Conservation (phyloP, 2,329 filamentous ascomycete species). For the Beauveria caledonica region DNA sequence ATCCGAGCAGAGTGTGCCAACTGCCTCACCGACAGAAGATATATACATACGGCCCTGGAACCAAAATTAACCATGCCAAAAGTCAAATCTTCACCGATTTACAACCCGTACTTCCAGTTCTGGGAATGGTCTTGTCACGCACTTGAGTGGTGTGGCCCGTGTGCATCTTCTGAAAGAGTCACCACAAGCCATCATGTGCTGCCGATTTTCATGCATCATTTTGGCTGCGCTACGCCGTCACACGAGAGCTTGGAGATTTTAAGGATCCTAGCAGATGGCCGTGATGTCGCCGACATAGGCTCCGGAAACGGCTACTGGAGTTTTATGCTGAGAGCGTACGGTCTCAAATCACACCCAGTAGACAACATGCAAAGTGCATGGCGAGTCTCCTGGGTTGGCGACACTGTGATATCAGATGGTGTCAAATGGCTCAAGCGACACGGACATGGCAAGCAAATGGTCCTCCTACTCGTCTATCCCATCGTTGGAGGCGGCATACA, state of each 20-base stretch:
- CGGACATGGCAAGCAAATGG: slow-evolving; percentile 41
- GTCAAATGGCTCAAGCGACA: slow-evolving; percentile 46
- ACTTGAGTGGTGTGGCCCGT: slow-evolving; percentile 58
- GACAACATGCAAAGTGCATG: slow-evolving; percentile 63
- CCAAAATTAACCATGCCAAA: slow-evolving; percentile 36
- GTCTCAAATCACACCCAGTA: slow-evolving; percentile 47
- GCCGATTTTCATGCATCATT: slow-evolving; percentile 70
- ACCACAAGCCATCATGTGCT: slow-evolving; percentile 58
- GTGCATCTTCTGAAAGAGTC: slow-evolving; percentile 41
- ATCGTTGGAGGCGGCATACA: slow-evolving; percentile 57
- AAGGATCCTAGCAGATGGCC: slow-evolving; percentile 43
- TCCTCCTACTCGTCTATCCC: slow-evolving; percentile 66
- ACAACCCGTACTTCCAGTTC: slow-evolving; percentile 61
- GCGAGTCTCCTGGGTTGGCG: slow-evolving; percentile 59
- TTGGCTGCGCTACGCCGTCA: slow-evolving; percentile 62
- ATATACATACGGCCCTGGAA: slow-evolving; percentile 37
- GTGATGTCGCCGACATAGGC: slow-evolving; percentile 56
- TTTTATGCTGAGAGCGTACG: slow-evolving; percentile 56
- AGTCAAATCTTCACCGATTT: slow-evolving; percentile 33
- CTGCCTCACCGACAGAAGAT: slow-evolving; percentile 46
- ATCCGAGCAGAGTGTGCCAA: slow-evolving; percentile 47
- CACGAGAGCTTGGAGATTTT: slow-evolving; percentile 58
- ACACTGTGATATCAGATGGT: slow-evolving; percentile 57
- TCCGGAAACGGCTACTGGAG: slow-evolving; percentile 71
- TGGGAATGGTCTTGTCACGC: slow-evolving; percentile 57